Evolutionary conservation across 768 basidiomycete genomes (phyloP).

Genomic region (Punctularia strigosozonata): DNA sequence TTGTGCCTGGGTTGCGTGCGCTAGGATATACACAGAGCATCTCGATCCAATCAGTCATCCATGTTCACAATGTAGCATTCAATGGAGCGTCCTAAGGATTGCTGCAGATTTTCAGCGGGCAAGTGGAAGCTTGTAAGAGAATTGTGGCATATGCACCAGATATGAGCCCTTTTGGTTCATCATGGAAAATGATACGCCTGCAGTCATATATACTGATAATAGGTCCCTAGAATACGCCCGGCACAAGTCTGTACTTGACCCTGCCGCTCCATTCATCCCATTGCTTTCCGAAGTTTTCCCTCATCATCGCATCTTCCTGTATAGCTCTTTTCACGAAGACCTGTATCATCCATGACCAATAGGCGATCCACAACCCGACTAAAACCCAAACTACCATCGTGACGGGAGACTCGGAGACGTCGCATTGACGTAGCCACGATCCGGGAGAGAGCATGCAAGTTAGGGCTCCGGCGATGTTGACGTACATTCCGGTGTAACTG

Average conservation of each 20-base stretch:
- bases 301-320: constrained; percentile 8
- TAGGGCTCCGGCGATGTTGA: constrained; percentile 1
- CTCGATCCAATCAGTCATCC: too few relatives aligned
- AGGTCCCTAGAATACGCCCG: constrained; percentile 5
- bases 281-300: constrained; percentile 7
- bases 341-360: not conserved
- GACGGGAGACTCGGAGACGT: not conserved
- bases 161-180: not conserved
- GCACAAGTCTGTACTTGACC: constrained; percentile 7
- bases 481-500: constrained; percentile 6
- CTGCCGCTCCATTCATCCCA: constrained; percentile 8
- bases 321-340: constrained; percentile 4
- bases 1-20: not conserved
- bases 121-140: not conserved
- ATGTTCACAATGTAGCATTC: too few relatives aligned
- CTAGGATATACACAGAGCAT: too few relatives aligned
- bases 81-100: not conserved
- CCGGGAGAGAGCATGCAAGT: constrained; percentile 3
- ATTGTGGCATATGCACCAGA: not conserved
- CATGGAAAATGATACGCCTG: not conserved
- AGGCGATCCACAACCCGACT: not conserved
- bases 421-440: constrained; percentile 1
- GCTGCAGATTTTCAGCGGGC: not conserved
- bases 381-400: not conserved
- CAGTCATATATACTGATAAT: not conserved